Evolutionary conservation across 192 early-diverging fungal genomes (phyloP), one percentile per base, ranked within the genome.

Genomic region (Jimgerdemannia flammicorona): DNA sequence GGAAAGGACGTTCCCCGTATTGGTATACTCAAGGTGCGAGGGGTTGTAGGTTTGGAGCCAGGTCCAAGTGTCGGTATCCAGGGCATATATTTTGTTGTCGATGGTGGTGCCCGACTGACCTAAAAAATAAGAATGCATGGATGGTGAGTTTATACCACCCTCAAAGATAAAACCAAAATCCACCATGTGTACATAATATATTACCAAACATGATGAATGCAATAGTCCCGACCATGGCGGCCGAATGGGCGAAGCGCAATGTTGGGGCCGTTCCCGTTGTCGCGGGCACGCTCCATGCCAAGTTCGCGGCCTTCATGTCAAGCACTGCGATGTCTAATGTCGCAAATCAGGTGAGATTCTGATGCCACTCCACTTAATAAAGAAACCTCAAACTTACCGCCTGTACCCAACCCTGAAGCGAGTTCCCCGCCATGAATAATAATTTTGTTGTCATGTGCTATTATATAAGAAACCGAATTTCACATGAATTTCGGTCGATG

Each of bases 31-130:
- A 6, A 59, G 14, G 49, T 59, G 49, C 8, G 6, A 6, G 49
- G 49, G 49, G 6, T 0, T 59, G 49, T 59, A 59, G 14, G 49
- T 59, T 6, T 6, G 6, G 8, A 59, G 6, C 49, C 49, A 59
- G 49, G 49, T 2, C 49, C 49, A 59, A 59, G 49, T 59, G 6
- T 6, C 14, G 14, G 49, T 59, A 59, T 59, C 49, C 8, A 59
- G 49, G 49, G 49, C 74, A 67, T 75, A 75, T 3, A 75, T 67
- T 29, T 67, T 67, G 39, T 68, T 75, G 43, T 75, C 74, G 29
- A 75, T 42, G 8, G 44, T 49, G n/a, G 66, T 75, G 41, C 42
- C 14, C 4, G 74, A 68, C 43, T 75, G 74, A 3, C 74, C 67
- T 68, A 68, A 2, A 68, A 14, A 41, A 14, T 10, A 40, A 9